These are phyloP conservation scores for Fragosphaeria purpurea DNA, from an alignment of 2,329 filamentous ascomycete species.

Conservation along the genomic window DNA sequence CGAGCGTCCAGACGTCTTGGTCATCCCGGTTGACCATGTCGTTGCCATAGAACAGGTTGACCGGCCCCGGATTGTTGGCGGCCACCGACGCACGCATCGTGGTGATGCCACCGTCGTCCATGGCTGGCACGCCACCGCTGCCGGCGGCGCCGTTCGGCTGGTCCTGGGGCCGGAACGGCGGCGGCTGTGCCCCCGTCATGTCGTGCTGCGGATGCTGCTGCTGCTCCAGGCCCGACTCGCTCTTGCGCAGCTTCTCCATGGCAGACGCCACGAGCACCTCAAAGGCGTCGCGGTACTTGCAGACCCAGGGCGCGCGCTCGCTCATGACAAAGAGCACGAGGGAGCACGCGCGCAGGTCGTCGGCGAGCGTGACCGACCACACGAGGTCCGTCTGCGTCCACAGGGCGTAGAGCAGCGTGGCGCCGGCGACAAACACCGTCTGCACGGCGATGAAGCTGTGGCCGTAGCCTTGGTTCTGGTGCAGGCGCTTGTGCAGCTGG, in stretches of 20 bases:
- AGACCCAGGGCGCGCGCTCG: slow-evolving; percentile 36
- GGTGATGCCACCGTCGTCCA: too few species aligned
- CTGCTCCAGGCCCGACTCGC: background rate
- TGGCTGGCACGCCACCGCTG: too few species aligned
- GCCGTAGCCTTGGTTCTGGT: slow-evolving; percentile 29
- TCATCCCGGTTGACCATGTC: too few species aligned
- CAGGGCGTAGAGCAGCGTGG: slow-evolving; percentile 28
- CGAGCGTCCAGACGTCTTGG: too few species aligned
- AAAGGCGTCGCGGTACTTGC: slow-evolving; percentile 37
- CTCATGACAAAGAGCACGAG: slow-evolving; percentile 39
- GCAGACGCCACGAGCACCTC: slow-evolving; percentile 35
- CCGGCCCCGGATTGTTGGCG: too few species aligned
- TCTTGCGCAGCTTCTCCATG: slow-evolving; percentile 23
- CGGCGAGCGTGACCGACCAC: slow-evolving; percentile 37
- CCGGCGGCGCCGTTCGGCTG: too few species aligned
- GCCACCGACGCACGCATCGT: too few species aligned
- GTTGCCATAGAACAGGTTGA: too few species aligned
- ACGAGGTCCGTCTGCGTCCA: slow-evolving; percentile 33
- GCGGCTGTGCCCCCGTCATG: too few species aligned
- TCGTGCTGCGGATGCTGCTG: too few species aligned
- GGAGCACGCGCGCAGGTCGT: slow-evolving; percentile 38
- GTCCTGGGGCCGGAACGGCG: too few species aligned
- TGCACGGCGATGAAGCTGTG: slow-evolving; percentile 34
- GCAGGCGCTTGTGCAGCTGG: slow-evolving; percentile 31
- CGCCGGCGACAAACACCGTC: slow-evolving; percentile 31